Evolutionary conservation across 2,329 filamentous ascomycete genomes (phyloP).

Genomic region (Davidsoniella neocaledoniae): DNA sequence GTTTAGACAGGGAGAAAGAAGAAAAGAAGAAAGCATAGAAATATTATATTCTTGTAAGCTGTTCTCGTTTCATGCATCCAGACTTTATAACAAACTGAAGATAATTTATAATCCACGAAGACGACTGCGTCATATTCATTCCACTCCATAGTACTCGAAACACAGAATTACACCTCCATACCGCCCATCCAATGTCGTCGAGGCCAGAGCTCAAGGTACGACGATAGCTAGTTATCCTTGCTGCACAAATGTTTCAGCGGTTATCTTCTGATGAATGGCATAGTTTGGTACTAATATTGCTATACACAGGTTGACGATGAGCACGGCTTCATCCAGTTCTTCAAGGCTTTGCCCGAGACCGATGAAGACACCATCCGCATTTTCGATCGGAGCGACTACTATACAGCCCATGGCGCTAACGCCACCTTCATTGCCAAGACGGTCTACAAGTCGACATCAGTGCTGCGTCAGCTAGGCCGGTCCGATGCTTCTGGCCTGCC

Average conservation of each 20-base stretch:
- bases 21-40: conserved; percentile 2
- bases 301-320: conserved; percentile 71
- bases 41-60: neutral
- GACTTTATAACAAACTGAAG: neutral
- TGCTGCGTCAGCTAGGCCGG: conserved; percentile 75
- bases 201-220: conserved; percentile 53
- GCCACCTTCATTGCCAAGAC: conserved; percentile 68
- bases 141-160: neutral
- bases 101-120: too few species aligned
- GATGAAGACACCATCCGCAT: conserved; percentile 67
- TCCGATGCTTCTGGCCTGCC: conserved; percentile 70
- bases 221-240: neutral
- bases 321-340: conserved; percentile 90
- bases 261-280: neutral
- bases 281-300: neutral
- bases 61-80: neutral
- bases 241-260: neutral
- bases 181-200: conserved; percentile 41
- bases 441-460: conserved; percentile 94
- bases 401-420: conserved; percentile 82
- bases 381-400: conserved; percentile 89
- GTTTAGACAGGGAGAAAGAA: neutral
- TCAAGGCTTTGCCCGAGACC: conserved; percentile 62
- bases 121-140: neutral
- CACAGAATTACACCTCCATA: neutral